Percentiles rank a stretch among this genome's conserved stretches.
Evolutionary conservation across 129 eudicot genomes (phyloP).

Genomic region (Solidago caesia): DNA sequence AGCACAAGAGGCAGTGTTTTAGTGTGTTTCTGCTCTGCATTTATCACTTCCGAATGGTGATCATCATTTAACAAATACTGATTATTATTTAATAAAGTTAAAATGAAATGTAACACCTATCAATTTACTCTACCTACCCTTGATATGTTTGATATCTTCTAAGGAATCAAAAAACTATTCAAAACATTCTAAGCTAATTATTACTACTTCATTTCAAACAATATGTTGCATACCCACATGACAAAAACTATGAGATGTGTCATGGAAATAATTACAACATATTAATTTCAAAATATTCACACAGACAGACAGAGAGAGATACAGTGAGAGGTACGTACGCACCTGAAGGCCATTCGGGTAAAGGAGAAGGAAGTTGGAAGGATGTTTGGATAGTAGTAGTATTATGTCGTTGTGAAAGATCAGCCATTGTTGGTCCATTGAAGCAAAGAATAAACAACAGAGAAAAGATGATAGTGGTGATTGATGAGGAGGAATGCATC

Average conservation of each 20-base stretch:
- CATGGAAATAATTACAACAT: too few relatives aligned
- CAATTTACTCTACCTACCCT: too few relatives aligned
- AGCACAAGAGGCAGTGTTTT: neutral
- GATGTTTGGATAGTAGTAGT: conserved; percentile 13
- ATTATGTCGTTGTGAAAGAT: conserved; percentile 7
- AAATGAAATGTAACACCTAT: neutral
- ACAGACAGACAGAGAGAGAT: neutral
- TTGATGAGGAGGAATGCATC: conserved; percentile 25
- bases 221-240: neutral
- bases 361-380: conserved; percentile 65
- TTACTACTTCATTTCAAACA: neutral
- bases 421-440: conserved; percentile 41
- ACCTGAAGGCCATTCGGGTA: conserved; percentile 73
- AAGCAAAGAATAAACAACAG: conserved; percentile 28
- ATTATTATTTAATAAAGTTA: neutral
- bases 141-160: neutral
- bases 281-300: too few relatives aligned
- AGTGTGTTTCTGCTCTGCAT: neutral
- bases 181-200: neutral
- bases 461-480: conserved; percentile 13
- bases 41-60: neutral
- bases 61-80: neutral
- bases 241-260: neutral
- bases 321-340: conserved; percentile 11
- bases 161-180: neutral